phyloP scores from a whole-genome alignment of 2,329 filamentous ascomycete genomes.

The Hirsutella rhossiliensis region DNA sequence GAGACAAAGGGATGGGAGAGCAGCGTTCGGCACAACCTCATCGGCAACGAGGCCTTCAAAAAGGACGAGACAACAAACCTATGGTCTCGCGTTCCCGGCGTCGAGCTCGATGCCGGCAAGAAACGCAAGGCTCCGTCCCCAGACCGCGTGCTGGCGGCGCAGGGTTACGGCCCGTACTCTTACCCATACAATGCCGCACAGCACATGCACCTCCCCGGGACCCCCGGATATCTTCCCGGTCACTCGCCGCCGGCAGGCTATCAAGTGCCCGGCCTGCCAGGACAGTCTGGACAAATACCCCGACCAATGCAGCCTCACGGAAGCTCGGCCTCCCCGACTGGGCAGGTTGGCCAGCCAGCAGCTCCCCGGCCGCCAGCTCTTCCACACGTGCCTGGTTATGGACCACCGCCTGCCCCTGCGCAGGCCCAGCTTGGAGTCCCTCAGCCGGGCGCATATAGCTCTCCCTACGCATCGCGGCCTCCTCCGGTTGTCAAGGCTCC shows the following conservation, averaged over 20 bases:
- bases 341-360: slow-evolving; percentile 9
- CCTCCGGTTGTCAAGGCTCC: slow-evolving; percentile 14
- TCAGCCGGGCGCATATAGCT: slow-evolving; percentile 22
- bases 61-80: slow-evolving; percentile 44
- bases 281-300: slow-evolving; percentile 12
- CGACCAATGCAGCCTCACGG: slow-evolving; percentile 18
- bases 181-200: slow-evolving; percentile 21
- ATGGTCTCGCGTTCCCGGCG: slow-evolving; percentile 45
- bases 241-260: slow-evolving; percentile 20
- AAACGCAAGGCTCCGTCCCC: slow-evolving; percentile 44
- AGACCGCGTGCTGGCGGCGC: slow-evolving; percentile 29
- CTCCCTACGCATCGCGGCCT: slow-evolving; percentile 23
- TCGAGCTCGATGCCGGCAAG: slow-evolving; percentile 48
- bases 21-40: slow-evolving; percentile 51
- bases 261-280: slow-evolving; percentile 15
- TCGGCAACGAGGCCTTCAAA: slow-evolving; percentile 48
- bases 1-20: slow-evolving; percentile 56
- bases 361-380: slow-evolving; percentile 19
- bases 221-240: slow-evolving; percentile 18
- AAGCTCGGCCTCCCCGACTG: slow-evolving; percentile 14
- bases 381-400: slow-evolving; percentile 21
- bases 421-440: slow-evolving; percentile 17
- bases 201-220: slow-evolving; percentile 18
- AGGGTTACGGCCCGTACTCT: slow-evolving; percentile 24
- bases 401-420: slow-evolving; percentile 22